Evolutionary conservation across 2,329 filamentous ascomycete species (phyloP), one percentile per base, ranked within the genome.

Genomic region (Rhynchosporium graminicola): DNA sequence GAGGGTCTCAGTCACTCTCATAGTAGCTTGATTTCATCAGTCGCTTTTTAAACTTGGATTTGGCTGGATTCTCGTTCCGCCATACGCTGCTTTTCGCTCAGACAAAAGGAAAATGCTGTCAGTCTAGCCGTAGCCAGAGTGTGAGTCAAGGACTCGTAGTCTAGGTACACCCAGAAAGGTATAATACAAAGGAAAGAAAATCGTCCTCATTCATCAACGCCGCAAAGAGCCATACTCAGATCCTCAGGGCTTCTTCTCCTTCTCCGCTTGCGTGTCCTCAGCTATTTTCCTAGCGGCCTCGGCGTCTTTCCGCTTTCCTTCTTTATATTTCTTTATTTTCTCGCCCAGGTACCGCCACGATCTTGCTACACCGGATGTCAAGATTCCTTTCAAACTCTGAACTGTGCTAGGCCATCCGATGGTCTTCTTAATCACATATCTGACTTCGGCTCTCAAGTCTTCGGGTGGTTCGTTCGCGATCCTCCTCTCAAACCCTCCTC

Each of bases 351-450:
- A 99, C 65, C 87, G 84, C 79, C 84, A 83, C 5, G 88, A 88
- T 70, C 87, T 85, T 6, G 79, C 73, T 15, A 90, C 74, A 0
- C 95, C 96, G 0, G 90, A 87, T 2, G 92, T 98, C 50, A 97
- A 75, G 1, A 90, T 75, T 1, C 92, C 88, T 78, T 99, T 99
- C 65, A 94, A 74, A 59, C 87, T 95, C 77, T 99, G 94, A 4
- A 87, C 87, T 2, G 91, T 92, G 71, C 92, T 95, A 0, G 95
- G 93, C 95, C 95, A 98, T 61, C 86, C 85, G 70, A 98, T 91
- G 0, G 96, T 98, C 74, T 90, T 89, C 73, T 87, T 89, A 72
- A 99, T 93, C 46, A 92, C 89, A 43, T 82, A 81, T 40, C 87
- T 84, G 20, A 98, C 86, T 68, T 89, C 87, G 31, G 84, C 79